A percentile compares a stretch with the other conserved stretches of the same genome.
Conservation (phyloP, 2,329 filamentous ascomycete genomes). For the Davidsoniella eucalypti region DNA sequence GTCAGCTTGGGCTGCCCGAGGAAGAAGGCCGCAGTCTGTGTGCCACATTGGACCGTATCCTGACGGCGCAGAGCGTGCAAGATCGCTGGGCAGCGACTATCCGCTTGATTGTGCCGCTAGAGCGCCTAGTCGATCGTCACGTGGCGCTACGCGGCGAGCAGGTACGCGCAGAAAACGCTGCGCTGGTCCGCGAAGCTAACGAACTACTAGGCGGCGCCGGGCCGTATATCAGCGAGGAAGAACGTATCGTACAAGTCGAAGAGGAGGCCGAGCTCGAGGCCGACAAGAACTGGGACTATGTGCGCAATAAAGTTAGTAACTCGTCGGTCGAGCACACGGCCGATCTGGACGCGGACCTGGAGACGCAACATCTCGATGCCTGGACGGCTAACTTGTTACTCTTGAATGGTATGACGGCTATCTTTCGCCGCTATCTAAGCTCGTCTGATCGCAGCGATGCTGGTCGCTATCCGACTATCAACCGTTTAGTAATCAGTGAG, state of each 20-base stretch:
- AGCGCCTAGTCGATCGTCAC: conserved; percentile 3
- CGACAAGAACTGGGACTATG: conserved; percentile 6
- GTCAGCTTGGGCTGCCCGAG: not conserved
- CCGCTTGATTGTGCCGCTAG: not conserved
- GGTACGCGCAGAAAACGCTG: conserved; percentile 2
- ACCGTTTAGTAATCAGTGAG: conserved; percentile 3
- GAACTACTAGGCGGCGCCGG: conserved; percentile 1
- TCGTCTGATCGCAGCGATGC: conserved; percentile 4
- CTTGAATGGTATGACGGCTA: conserved; percentile 1
- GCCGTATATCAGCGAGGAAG: not conserved
- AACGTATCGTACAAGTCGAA: not conserved
- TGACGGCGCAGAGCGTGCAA: not conserved
- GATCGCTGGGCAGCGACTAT: not conserved
- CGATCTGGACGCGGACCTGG: not conserved
- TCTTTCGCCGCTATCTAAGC: conserved; percentile 3
- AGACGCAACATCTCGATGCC: conserved; percentile 6
- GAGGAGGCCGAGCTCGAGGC: not conserved
- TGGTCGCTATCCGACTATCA: conserved; percentile 6
- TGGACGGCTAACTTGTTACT: conserved; percentile 7
- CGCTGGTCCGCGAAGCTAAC: not conserved
- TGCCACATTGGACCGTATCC: not conserved
- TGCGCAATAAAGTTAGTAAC: not conserved
- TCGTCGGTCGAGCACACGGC: not conserved
- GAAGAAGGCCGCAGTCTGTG: not conserved
- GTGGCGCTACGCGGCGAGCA: not conserved